Evolutionary conservation across 768 basidiomycete species (phyloP).

Genomic region (Auricularia sp.): DNA sequence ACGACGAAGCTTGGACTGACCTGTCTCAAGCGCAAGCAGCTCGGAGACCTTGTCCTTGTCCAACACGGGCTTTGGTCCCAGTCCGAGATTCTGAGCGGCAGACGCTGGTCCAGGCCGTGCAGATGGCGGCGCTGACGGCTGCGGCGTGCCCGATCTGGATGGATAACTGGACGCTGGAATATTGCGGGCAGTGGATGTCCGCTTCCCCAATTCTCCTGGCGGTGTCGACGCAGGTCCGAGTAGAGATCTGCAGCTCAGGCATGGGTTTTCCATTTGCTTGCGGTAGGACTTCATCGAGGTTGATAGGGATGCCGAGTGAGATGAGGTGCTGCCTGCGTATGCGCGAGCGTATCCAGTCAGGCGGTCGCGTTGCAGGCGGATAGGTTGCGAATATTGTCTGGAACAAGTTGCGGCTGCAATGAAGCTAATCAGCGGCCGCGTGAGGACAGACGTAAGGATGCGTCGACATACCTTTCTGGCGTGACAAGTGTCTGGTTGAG

Average conservation of each 20-base stretch:
- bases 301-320: slow-evolving; percentile 85
- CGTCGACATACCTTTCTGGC: slow-evolving; percentile 51
- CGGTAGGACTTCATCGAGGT: slow-evolving; percentile 84
- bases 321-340: slow-evolving; percentile 88
- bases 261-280: slow-evolving; percentile 52
- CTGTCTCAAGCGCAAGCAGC: slow-evolving; percentile 55
- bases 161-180: slow-evolving; percentile 26
- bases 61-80: slow-evolving; percentile 71
- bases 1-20: slow-evolving; percentile 29
- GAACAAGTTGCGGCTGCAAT: slow-evolving; percentile 66
- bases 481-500: slow-evolving; percentile 68
- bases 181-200: slow-evolving; percentile 11
- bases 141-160: slow-evolving; percentile 45
- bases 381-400: slow-evolving; percentile 54
- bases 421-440: slow-evolving; percentile 2
- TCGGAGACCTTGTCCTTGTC: slow-evolving; percentile 55
- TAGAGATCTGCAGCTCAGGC: slow-evolving; percentile 73
- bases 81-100: slow-evolving; percentile 30
- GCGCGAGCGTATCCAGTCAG: slow-evolving; percentile 89
- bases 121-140: slow-evolving; percentile 18
- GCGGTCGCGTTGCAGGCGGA: slow-evolving; percentile 68
- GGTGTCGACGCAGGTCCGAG: slow-evolving; percentile 75
- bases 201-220: slow-evolving; percentile 36
- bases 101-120: slow-evolving; percentile 10
- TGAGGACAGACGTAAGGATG: slow-evolving; percentile 5